Evolutionary conservation across 2,329 filamentous ascomycete genomes (phyloP), one percentile per base, ranked within the genome.

Genomic region (Helicocarpus griseus): DNA sequence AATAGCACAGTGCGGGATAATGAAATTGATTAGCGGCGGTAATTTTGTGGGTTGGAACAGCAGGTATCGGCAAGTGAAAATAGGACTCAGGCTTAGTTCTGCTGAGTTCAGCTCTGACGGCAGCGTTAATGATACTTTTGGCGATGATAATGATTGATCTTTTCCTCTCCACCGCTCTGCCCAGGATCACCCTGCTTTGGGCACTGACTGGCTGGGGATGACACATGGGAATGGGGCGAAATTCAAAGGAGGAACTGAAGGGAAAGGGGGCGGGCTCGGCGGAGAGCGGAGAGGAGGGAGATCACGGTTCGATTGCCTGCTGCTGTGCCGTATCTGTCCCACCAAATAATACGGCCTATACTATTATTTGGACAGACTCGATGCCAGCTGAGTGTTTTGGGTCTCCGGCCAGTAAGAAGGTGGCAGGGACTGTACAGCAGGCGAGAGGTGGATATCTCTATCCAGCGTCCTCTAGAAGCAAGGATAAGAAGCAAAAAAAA

Each of bases 181-280:
- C 24, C 39, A 4, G 28, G 5, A n/a, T 43, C 8, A 21, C 4
- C n/a, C 2, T n/a, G 21, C 2, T 14, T 14, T 41, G 5, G n/a
- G 0, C 5, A 19, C n/a, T 39, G 17, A n/a, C 19, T 2, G 8
- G 9, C 2, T 24, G 21, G 3, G 41, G 41, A 45, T 29, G 41
- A 47, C 44, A 47, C 44, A 29, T 47, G 44, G 31, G 31, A 47
- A 47, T 24, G 19, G 29, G 44, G 44, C 44, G 8, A 46, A 21
- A 46, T 8, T 21, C 2, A 40, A 22, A 6, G 21, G 21, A 24
- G 19, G 24, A 24, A 41, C 9, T 6, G 21, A 19, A 39, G 17
- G 21, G 36, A 9, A 24, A 11, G 5, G n/a, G 2, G 36, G n/a
- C n/a, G n/a, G n/a, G n/a, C n/a, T n/a, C n/a, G n/a, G n/a, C n/a